Evolutionary conservation across 306 rosid species (phyloP), one percentile per base, ranked within the genome.

Genomic region (Prunus padus): DNA sequence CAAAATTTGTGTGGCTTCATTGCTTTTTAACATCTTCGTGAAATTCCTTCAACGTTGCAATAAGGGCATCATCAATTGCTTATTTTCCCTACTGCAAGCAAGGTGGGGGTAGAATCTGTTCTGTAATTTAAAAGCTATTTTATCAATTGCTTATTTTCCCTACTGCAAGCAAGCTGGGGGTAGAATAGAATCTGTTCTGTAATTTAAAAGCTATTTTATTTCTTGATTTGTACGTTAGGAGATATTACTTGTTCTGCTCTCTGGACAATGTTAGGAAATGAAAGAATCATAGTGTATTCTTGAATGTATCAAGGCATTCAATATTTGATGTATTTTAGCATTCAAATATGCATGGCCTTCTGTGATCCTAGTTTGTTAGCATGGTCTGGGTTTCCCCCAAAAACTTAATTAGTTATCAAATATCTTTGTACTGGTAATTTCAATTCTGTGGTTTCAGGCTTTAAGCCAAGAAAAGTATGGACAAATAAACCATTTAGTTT

Each of bases 1-100:
- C 77, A 51, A 37, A 79, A 62, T 72, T 72, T 68, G 57, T 76
- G 73, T 67, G 78, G 61, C 69, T 81, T 76, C 76, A 79, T 82
- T 82, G 84, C 72, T 84, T 73, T 73, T 61, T 2, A 22, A 75
- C 70, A 78, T 77, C 56, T 65, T 69, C 78, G 45, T 77, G 81
- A 76, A 71, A 81, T 83, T 80, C 72, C 73, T 81, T 77, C 47
- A 63, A 76, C 76, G 76, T 85, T 76, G 67, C 83, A 88, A 82
- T 80, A 84, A 86, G 82, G 50, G 83, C 82, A 69, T 75, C 44
- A 15, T 60, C 42, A 65, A 72, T 79, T 81, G 77, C 81, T 86
- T 74, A 65, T 79, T 81, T 56, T 76, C 51, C 84, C 77, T 59
- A 60, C 76, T 73, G 89, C 83, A 81, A 71, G 75, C 78, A 82